A percentile compares a stretch with the other conserved stretches of the same genome.
Conservation (phyloP, 2,329 filamentous ascomycete species). For the Sordariomycetes sp. region DNA sequence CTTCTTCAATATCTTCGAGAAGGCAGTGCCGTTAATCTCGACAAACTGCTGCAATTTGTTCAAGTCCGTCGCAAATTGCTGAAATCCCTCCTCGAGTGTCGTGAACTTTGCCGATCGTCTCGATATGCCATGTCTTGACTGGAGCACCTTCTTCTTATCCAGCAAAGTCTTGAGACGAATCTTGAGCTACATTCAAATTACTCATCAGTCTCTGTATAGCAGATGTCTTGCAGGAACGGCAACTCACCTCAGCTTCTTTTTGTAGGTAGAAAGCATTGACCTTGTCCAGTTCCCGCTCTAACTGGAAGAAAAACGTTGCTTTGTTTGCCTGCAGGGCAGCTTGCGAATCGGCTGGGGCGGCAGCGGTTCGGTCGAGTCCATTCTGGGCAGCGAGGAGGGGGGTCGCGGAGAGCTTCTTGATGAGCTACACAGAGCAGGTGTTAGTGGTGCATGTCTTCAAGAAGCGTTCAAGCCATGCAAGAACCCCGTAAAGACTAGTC, state of each 20-base stretch:
- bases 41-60: constrained; percentile 99
- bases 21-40: constrained; percentile 93
- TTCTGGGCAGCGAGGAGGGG: constrained; percentile 73
- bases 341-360: constrained; percentile 66
- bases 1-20: constrained; percentile 98
- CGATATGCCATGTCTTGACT: constrained; percentile 71
- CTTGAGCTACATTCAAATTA: constrained; percentile 58
- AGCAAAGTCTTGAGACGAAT: constrained; percentile 83
- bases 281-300: constrained; percentile 96
- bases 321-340: constrained; percentile 90
- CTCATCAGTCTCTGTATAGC: not conserved
- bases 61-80: constrained; percentile 91
- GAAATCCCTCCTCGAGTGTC: constrained; percentile 90
- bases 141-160: constrained; percentile 89
- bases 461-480: not conserved
- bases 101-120: constrained; percentile 90
- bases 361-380: constrained; percentile 40
- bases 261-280: constrained; percentile 97
- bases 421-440: constrained; percentile 58
- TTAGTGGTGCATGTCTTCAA: not conserved
- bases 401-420: constrained; percentile 93
- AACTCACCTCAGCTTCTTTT: constrained; percentile 87
- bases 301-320: constrained; percentile 95
- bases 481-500: too few relatives aligned
- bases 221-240: not conserved